Evolutionary conservation across 495 filamentous ascomycete species (phyloP), one percentile per base, ranked within the genome.

Genomic region (Penicillium argentinense): DNA sequence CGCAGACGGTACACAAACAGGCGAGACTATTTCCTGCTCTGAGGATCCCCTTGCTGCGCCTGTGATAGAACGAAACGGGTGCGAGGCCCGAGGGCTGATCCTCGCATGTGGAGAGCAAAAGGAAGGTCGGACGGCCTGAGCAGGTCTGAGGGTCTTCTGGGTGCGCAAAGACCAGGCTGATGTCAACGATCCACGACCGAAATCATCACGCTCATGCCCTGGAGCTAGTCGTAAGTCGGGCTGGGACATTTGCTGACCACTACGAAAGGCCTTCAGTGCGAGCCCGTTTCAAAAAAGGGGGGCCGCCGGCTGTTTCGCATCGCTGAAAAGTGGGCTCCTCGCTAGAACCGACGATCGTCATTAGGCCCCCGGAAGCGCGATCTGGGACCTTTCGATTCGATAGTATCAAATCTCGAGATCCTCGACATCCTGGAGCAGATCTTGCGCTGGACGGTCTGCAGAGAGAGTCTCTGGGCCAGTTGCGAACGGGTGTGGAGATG

Each of bases 81-180:
- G 48, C 33, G 53, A 56, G 53, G 53, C 44, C 53, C 53, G 53
- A 56, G 47, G 47, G 47, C 44, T 47, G 44, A 45, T 51, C 53
- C 47, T 56, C 46, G 36, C 44, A 37, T 46, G 46, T 40, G 41
- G 38, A 7, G 16, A 16, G 23, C 38, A 32, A 40, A 13, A 24
- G 33, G 36, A 47, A 47, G 36, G 25, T n/a, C 9, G 33, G 17
- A 36, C 33, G 33, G 33, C 33, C 33, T 19, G 33, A 36, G 33
- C 17, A 36, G 33, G 14, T 36, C 33, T 36, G 33, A 36, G 33
- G 33, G 33, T 36, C 33, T 36, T 30, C 12, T 7, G 17, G 33
- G 7, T 8, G 33, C 33, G 33, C 33, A 36, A 36, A 19, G 33
- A 36, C 33, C 33, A 36, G n/a, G n/a, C 17, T 6, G 17, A 33